A percentile compares a stretch with the other conserved stretches of the same genome.
Evolutionary conservation across 2,329 filamentous ascomycete genomes (phyloP).

Genomic region (Aspergillus texensis): DNA sequence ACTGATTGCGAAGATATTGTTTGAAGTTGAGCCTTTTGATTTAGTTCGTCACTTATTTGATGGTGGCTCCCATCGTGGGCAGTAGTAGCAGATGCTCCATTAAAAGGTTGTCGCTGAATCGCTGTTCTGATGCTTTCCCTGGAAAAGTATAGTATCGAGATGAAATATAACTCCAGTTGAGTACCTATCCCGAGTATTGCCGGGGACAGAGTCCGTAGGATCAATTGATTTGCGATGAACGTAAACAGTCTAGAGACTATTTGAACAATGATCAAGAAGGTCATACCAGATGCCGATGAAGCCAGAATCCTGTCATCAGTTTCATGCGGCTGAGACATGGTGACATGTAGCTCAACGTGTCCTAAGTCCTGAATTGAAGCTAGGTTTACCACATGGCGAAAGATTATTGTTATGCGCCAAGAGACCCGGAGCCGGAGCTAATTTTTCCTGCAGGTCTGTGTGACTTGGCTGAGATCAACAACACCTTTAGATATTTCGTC

Average conservation of each 20-base stretch:
- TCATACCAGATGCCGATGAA: constrained; percentile 67
- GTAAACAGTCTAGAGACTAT: constrained; percentile 84
- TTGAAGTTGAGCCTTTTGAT: constrained; percentile 24
- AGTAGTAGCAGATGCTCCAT: constrained; percentile 20
- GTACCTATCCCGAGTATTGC: constrained; percentile 81
- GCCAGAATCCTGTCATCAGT: constrained; percentile 27
- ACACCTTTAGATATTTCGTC: too few relatives aligned
- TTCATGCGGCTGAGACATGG: constrained; percentile 24
- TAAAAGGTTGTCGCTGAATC: constrained; percentile 72
- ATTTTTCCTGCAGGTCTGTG: neutral
- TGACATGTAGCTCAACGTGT: neutral
- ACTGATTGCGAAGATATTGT: constrained; percentile 65
- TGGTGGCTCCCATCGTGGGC: constrained; percentile 15
- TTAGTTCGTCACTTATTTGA: constrained; percentile 12
- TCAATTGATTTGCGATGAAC: constrained; percentile 87
- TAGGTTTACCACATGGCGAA: neutral
- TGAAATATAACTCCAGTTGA: constrained; percentile 89
- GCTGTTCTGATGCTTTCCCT: constrained; percentile 90
- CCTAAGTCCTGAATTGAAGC: too few relatives aligned
- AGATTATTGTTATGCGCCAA: neutral
- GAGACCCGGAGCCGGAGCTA: neutral
- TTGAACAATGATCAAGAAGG: constrained; percentile 85
- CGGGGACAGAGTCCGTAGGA: constrained; percentile 86
- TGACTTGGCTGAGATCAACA: too few relatives aligned
- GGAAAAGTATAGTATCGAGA: constrained; percentile 92